Base-by-base conservation (phyloP, 495 filamentous ascomycete genomes). In the Staphylotrichum tortipilum region DNA sequence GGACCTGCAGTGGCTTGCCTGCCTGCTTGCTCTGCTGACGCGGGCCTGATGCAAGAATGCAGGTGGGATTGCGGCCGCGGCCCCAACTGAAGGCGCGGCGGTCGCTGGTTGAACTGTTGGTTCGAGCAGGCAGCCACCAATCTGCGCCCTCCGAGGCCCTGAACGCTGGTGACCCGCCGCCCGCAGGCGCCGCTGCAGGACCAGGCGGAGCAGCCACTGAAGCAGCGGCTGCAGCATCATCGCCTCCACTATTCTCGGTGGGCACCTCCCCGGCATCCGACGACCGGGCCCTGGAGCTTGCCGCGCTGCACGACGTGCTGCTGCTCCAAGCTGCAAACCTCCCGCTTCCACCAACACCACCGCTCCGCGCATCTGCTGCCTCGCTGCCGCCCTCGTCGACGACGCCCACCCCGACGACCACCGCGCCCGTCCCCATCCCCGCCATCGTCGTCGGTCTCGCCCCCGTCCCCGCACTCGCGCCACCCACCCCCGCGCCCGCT, bases 71-170 rank as follows among this genome's bases (percentile, higher is more conserved):
- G 39, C 68, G 74, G 59, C 82, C 78, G 62, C 78, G 76, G 61
- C n/a, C n/a, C n/a, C n/a, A n/a, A n/a, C 66, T 90, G 56, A 81
- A 73, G 76, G 71, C 77, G 66, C 83, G 83, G 60, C 80, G 81
- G 45, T 90, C 86, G 41, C 70, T 88, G 56, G 75, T 87, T 65
- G 83, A 88, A 45, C 72, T 90, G 56, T 74, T 89, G 58, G 70
- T 71, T 58, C 68, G 72, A 58, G 66, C 62, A 47, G 63, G 51
- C 41, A n/a, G n/a, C n/a, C n/a, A n/a, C n/a, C n/a, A n/a, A n/a
- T n/a, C n/a, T n/a, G n/a, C n/a, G n/a, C n/a, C n/a, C n/a, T n/a
- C n/a, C n/a, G n/a, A n/a, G n/a, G n/a, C n/a, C n/a, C n/a, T n/a
- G n/a, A n/a, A n/a, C n/a, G n/a, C n/a, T n/a, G n/a, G n/a, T n/a